Evolutionary conservation across 202 grass and related monocot species (phyloP).

Genomic region (Elaeis oleifera): DNA sequence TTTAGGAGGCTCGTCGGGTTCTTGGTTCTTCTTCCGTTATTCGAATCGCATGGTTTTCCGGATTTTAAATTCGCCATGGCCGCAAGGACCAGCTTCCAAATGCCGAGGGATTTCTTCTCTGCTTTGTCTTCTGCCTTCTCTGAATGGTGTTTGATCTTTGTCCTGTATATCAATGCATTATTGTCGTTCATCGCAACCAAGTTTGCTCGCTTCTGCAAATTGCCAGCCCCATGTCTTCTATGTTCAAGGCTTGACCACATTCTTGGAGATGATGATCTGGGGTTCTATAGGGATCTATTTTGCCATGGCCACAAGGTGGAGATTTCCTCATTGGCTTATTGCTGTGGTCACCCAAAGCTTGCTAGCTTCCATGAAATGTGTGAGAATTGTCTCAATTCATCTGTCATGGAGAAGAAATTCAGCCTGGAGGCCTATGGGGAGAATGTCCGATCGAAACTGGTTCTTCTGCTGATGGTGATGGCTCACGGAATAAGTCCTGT

Average conservation of each 20-base stretch:
- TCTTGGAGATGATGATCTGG: conserved; percentile 35
- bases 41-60: too few species aligned
- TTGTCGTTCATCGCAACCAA: conserved; percentile 39
- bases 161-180: conserved; percentile 43
- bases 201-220: conserved; percentile 32
- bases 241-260: conserved; percentile 49
- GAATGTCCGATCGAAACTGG: background rate
- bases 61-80: too few species aligned
- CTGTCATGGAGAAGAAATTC: background rate
- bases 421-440: background rate
- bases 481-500: background rate
- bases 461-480: background rate
- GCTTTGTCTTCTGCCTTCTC: conserved; percentile 37
- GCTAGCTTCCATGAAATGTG: conserved; percentile 43
- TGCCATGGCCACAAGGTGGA: conserved; percentile 49
- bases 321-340: conserved; percentile 60
- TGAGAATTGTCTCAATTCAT: conserved; percentile 49
- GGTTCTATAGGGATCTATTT: conserved; percentile 46
- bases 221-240: conserved; percentile 53
- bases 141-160: conserved; percentile 62
- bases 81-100: too few species aligned
- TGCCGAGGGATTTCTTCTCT: conserved; percentile 21
- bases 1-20: too few species aligned
- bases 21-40: too few species aligned
- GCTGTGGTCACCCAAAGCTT: conserved; percentile 48